Evolutionary conservation across 1,284 basidiomycete genomes (phyloP), one percentile per base, ranked within the genome.

Genomic region (Microbotryomycetes sp.): DNA sequence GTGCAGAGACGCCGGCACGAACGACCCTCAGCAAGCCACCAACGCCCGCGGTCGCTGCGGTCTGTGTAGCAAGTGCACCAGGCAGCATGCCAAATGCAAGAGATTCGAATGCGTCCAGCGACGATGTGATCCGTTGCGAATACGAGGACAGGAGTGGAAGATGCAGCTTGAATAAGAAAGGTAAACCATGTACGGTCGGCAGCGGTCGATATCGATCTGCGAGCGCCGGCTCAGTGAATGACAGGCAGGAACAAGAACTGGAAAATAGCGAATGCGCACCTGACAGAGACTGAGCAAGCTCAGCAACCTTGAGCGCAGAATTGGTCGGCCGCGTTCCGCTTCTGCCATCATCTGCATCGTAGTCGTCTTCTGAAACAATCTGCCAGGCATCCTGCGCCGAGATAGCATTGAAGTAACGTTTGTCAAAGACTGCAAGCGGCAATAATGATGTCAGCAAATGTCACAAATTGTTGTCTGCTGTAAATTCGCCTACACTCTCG

Each of bases 31-130:
- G 84, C 12, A 87, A 80, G 6, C 91, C 92, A 55, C 86, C 85
- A 3, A 87, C 81, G 1, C 91, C 90, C 42, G 83, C 83, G 67
- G 54, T 77, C 77, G 51, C 84, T 79, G 16, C 77, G 73, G 12
- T 77, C 69, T 32, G 93, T 80, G 4, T 88, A 89, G 4, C 93
- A 0, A 94, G 92, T 6, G 97, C 91, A 3, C 87, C 88, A 4
- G 92, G 86, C 30, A 92, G 83, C 69, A 98, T 85, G 0, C 86
- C 84, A 22, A 87, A 89, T 1, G 90, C 89, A 3, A 96, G 79
- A 0, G 86, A 87, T 75, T 97, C 94, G 70, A 97, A 97, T 0
- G 92, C 92, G 70, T 97, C 92, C 12, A 97, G 78, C 3, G 90
- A 90, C 4, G 87, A 83, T 0, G 84, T 81, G 72, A 98, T 85